Evolutionary conservation across 768 basidiomycete genomes (phyloP), one percentile per base, ranked within the genome.

Genomic region (Kwoniella dejecticola): DNA sequence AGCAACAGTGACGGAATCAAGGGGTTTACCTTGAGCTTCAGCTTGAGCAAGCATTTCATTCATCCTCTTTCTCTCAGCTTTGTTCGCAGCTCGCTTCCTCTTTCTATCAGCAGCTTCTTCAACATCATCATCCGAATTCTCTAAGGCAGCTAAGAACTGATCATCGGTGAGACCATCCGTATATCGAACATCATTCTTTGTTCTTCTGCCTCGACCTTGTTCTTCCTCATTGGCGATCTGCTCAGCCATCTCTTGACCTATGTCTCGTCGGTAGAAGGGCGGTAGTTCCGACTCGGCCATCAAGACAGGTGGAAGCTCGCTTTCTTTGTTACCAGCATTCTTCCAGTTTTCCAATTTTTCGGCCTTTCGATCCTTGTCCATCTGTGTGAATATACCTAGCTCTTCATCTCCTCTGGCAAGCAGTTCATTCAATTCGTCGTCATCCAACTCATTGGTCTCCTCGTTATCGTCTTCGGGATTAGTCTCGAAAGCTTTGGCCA

Each of bases 131-230:
- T 75, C 77, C n/a, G 68, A 72, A 27, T 79, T 77, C 41, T 76
- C 71, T 52, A 77, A 31, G 3, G 75, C 78, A 38, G 89, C 84
- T 30, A 91, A 86, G 89, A 91, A 96, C 68, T 93, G 88, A 72
- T 96, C 95, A 68, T 98, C 95, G 53, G 87, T 88, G 57, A 98
- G 83, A 15, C 93, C 93, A 74, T 97, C 95, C 61, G 89, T 94
- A 74, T 98, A 98, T 74, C 86, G 88, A 63, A 98, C 91, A 44
- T 88, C 83, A 60, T 87, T 90, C 66, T 91, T 84, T 61, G 86
- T 84, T 68, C 93, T 84, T 76, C 90, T 88, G 33, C 93, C 94
- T 63, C 93, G 86, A 57, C 93, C 93, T 74, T 91, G 85, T 26
- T 81, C 69, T 38, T 80, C 79, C 44, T 83, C 80, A 12, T 78